phyloP scores from a whole-genome alignment of 2,329 filamentous ascomycete genomes.

The Aspergillus terreus region DNA sequence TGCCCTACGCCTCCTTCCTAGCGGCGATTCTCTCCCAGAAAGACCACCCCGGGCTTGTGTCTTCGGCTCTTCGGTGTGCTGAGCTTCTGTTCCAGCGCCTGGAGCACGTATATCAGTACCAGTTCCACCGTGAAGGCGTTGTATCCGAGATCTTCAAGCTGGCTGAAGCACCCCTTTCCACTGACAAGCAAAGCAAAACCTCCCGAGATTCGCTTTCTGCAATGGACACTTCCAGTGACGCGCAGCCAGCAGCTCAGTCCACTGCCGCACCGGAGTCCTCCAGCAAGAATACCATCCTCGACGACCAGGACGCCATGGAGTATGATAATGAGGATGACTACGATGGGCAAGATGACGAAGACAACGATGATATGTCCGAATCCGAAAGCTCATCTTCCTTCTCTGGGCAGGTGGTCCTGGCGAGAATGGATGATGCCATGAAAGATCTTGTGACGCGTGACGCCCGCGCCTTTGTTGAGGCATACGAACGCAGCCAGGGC shows the following conservation, averaged over 20 bases:
- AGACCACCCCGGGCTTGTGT: constrained; percentile 83
- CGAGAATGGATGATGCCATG: constrained; percentile 49
- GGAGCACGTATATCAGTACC: constrained; percentile 85
- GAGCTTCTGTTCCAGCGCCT: constrained; percentile 82
- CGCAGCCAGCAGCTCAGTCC: constrained; percentile 11
- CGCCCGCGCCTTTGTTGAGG: constrained; percentile 78
- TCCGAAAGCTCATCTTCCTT: constrained; percentile 64
- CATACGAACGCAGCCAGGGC: constrained; percentile 73
- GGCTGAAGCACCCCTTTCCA: constrained; percentile 47
- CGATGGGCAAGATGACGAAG: constrained; percentile 50
- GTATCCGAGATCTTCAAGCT: constrained; percentile 86
- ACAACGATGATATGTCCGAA: constrained; percentile 54
- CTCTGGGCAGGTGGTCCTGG: constrained; percentile 38
- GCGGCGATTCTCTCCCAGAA: constrained; percentile 94
- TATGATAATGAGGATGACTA: constrained; percentile 54
- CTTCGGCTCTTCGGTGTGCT: constrained; percentile 81
- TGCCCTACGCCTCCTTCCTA: constrained; percentile 92
- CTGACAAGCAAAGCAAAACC: constrained; percentile 17
- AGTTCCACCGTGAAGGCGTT: constrained; percentile 95
- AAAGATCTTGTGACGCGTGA: constrained; percentile 70
- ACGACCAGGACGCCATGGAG: constrained; percentile 42
- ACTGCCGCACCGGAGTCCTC: constrained; percentile 8
- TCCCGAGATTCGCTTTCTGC: constrained; percentile 11
- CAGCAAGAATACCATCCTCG: constrained; percentile 28
- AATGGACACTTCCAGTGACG: constrained; percentile 17